Base-by-base conservation (phyloP, 495 filamentous ascomycete genomes). In the Parachaetomium inaequale region DNA sequence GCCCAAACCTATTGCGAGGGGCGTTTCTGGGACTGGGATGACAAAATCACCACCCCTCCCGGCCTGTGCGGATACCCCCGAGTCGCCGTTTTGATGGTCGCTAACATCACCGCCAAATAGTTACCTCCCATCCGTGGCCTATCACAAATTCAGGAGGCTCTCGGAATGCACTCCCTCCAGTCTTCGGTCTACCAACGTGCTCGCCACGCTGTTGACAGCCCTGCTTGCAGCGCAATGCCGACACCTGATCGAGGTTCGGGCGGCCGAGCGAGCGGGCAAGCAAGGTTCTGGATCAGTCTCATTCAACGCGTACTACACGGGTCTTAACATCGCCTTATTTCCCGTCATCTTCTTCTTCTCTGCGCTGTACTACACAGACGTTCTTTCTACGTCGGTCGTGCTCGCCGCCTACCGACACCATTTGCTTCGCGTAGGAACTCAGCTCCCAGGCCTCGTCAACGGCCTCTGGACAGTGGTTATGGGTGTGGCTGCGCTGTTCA, bases 271-370 rank as follows among this genome's bases (percentile, higher is more conserved):
- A 6, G 40, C 58, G 6, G 58, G 51, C 17, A 52, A 53, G 19
- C 15, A 21, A 29, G 34, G 28, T 12, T 8, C 25, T 15, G 26
- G 4, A 25, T 6, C 5, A 50, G 0, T 11, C 8, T 75, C 74
- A 1, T 38, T 61, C 2, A 72, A 74, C 63, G 52, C 78, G 0
- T 66, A 70, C n/a, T 88, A 91, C 74, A 84, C 83, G 0, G 89
- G 86, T 5, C 55, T 95, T 65, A 97, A 96, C 68, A 84, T 96
- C 49, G 85, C 85, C 55, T 77, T 96, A 4, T 96, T 98, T 66
- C 95, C 94, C 11, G 86, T 90, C 6, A 70, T 98, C 2, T 97
- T 96, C 78, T 98, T 98, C 80, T 98, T 98, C 74, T 93, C 90
- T 0, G 90, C 82, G 0, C 75, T 98, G 19, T 98, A 93, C 71